phyloP scores from a whole-genome alignment of 2,329 filamentous ascomycete species.

The Dothideomycetidae sp. region DNA sequence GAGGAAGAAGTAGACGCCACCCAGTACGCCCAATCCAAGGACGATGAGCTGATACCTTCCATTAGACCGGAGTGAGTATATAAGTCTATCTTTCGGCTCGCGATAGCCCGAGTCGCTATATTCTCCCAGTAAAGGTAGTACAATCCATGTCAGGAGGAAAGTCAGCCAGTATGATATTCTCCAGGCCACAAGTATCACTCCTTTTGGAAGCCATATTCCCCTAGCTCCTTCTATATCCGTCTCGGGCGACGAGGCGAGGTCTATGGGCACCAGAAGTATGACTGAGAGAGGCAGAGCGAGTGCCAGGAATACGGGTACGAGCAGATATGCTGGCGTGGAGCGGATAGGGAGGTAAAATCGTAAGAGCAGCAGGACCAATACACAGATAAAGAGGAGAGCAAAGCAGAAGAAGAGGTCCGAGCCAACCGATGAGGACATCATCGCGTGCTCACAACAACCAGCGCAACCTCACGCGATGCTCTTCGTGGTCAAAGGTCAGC shows the following conservation, averaged over 20 bases:
- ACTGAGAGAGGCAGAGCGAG: slow-evolving; percentile 84
- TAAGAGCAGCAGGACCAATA: slow-evolving; percentile 67
- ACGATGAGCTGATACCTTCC: slow-evolving; percentile 77
- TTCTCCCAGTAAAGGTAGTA: slow-evolving; percentile 84
- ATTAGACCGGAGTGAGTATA: slow-evolving; percentile 78
- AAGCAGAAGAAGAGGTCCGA: slow-evolving; percentile 66
- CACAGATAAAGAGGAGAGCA: slow-evolving; percentile 58
- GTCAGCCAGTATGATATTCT: slow-evolving; percentile 95
- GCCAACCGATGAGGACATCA: slow-evolving; percentile 50
- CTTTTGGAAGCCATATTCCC: slow-evolving; percentile 75
- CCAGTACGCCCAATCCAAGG: slow-evolving; percentile 53
- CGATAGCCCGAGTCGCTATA: slow-evolving; percentile 91
- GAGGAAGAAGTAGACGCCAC: slow-evolving; percentile 70
- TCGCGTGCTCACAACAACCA: slow-evolving; percentile 11
- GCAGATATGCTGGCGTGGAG: slow-evolving; percentile 75
- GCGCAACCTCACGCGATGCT: too few species aligned
- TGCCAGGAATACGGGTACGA: slow-evolving; percentile 90
- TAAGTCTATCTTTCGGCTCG: slow-evolving; percentile 63
- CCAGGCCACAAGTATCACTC: slow-evolving; percentile 75
- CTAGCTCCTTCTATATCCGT: slow-evolving; percentile 52
- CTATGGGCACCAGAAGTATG: slow-evolving; percentile 84
- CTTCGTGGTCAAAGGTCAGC: too few species aligned
- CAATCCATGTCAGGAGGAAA: slow-evolving; percentile 86
- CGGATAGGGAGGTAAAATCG: slow-evolving; percentile 84
- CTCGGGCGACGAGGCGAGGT: slow-evolving; percentile 73